A percentile compares a stretch with the other conserved stretches of the same genome.
Conservation (phyloP, 306 rosid species). For the Urtica urens region DNA sequence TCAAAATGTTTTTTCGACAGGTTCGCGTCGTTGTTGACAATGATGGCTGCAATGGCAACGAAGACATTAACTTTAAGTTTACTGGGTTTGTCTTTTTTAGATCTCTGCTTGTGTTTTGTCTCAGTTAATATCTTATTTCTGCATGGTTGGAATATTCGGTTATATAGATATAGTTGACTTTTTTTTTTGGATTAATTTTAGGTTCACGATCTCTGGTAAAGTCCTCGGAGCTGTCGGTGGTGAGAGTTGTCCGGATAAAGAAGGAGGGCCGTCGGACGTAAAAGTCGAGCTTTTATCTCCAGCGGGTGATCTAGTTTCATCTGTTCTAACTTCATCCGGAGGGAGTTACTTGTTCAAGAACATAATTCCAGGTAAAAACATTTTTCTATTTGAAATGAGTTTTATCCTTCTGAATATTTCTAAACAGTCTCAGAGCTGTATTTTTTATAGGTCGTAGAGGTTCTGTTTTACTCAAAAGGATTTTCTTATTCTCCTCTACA, state of each 20-base stretch:
- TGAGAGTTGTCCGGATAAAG: conserved; percentile 53
- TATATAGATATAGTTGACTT: too few relatives aligned
- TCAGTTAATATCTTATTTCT: conserved; percentile 11
- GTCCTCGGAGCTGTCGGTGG: conserved; percentile 90
- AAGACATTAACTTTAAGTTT: conserved; percentile 82
- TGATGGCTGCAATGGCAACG: conserved; percentile 82
- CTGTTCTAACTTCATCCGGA: conserved; percentile 52
- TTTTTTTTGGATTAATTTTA: conserved; percentile 24
- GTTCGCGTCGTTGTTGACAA: conserved; percentile 78
- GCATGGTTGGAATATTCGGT: conserved; percentile 8
- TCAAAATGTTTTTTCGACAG: conserved; percentile 24
- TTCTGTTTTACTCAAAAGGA: too few relatives aligned
- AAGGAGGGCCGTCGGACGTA: conserved; percentile 82
- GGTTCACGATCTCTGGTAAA: conserved; percentile 85
- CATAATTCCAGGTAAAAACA: conserved; percentile 67
- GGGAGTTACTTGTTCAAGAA: conserved; percentile 75
- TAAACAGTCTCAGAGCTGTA: too few relatives aligned
- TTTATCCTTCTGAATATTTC: not conserved
- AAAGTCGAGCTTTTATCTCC: conserved; percentile 68
- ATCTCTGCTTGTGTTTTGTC: conserved; percentile 1
- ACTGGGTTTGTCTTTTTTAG: conserved; percentile 54
- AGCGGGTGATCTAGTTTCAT: conserved; percentile 49
- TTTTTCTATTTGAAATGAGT: not conserved
- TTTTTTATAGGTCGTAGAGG: too few relatives aligned
- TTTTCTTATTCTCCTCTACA: too few relatives aligned